phyloP scores from a whole-genome alignment of 2,329 filamentous ascomycete genomes.

The Talaromyces sp. region DNA sequence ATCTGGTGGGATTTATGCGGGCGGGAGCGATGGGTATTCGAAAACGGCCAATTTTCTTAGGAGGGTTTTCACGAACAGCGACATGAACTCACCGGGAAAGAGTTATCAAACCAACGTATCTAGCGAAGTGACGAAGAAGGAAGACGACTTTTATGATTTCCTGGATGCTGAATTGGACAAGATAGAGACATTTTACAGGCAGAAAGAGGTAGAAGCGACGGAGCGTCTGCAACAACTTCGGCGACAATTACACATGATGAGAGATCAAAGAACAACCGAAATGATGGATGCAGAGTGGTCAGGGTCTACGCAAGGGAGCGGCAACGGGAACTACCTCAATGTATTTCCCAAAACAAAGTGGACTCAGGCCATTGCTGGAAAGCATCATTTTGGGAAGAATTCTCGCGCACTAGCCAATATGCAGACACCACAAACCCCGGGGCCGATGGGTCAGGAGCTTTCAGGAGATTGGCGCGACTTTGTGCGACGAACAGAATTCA shows the following conservation, averaged over 20 bases:
- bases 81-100: conserved; percentile 41
- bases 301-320: conserved; percentile 26
- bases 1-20: neutral
- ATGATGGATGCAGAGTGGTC: conserved; percentile 50
- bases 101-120: conserved; percentile 57
- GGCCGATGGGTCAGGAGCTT: conserved; percentile 30
- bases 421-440: conserved; percentile 41
- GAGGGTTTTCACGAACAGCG: conserved; percentile 41
- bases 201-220: conserved; percentile 83
- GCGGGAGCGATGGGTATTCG: conserved; percentile 13
- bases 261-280: conserved; percentile 76
- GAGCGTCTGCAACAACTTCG: conserved; percentile 68
- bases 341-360: conserved; percentile 31
- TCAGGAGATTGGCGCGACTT: conserved; percentile 49
- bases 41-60: conserved; percentile 37
- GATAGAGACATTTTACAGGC: conserved; percentile 83
- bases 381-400: conserved; percentile 55
- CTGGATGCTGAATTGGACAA: conserved; percentile 84
- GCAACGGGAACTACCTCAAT: conserved; percentile 28
- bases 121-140: conserved; percentile 67
- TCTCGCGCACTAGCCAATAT: conserved; percentile 51
- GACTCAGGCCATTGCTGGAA: conserved; percentile 45
- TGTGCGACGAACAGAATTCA: conserved; percentile 45
- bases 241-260: conserved; percentile 89
- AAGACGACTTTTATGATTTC: conserved; percentile 84